Percentiles rank a stretch among this genome's conserved stretches.
Evolutionary conservation across 768 basidiomycete genomes (phyloP).

Genomic region (Atractiella rhizophila): DNA sequence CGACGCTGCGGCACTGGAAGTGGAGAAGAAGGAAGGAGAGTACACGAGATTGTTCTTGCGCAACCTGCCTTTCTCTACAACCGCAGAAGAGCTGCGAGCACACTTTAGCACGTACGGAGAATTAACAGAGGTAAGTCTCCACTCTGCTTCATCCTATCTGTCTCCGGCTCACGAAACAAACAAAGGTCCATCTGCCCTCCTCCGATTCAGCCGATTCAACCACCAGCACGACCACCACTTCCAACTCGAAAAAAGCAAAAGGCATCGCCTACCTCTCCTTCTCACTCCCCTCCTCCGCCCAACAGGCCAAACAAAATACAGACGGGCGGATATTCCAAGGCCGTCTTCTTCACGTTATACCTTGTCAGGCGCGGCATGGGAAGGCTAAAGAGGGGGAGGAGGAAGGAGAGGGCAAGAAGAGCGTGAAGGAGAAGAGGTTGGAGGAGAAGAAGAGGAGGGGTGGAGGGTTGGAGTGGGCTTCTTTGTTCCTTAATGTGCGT

Average conservation of each 20-base stretch:
- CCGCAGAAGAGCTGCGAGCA: conserved; percentile 38
- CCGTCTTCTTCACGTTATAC: conserved; percentile 65
- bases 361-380: conserved; percentile 16
- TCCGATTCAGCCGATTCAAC: too few species aligned
- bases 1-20: background rate
- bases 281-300: conserved; percentile 26
- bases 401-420: conserved; percentile 24
- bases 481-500: conserved; percentile 93
- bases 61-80: conserved; percentile 74
- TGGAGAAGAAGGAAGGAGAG: background rate
- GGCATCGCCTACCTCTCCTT: conserved; percentile 41
- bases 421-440: conserved; percentile 36
- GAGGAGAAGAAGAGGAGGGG: conserved; percentile 39
- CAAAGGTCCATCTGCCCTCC: background rate
- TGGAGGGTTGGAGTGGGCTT: conserved; percentile 72
- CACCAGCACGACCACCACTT: too few species aligned
- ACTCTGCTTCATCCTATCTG: background rate
- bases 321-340: conserved; percentile 78
- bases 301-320: conserved; percentile 47
- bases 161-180: background rate
- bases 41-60: conserved; percentile 55
- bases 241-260: conserved; percentile 28
- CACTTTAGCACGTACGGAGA: conserved; percentile 46
- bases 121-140: conserved; percentile 37
- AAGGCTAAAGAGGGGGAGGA: conserved; percentile 18